Evolutionary conservation across 345 rosid species (phyloP), one percentile per base, ranked within the genome.

Genomic region (Bruguiera gymnorhiza): DNA sequence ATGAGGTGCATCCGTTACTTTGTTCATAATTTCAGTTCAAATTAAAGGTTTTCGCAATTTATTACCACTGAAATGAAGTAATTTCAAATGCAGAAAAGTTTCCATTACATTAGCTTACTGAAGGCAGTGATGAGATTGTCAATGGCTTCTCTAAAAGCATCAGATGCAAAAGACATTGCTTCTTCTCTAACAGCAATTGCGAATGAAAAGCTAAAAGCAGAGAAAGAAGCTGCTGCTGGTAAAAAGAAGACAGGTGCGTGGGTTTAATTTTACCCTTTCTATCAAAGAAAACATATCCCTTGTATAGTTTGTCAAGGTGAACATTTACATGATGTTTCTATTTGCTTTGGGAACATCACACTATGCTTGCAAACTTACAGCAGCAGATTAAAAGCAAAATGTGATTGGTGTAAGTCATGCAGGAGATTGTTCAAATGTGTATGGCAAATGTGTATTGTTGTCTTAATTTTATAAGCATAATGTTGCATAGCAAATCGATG

Each of bases 161-260:
- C 99, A 13, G 97, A 92, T 78, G 96, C 87, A 50, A 89, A 89
- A 83, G 98, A 94, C 1, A 83, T 94, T 74, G 88, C 96, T 1
- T 86, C 97, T 59, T 86, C 98, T 10, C 53, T 94, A 66, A 82
- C 88, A 63, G 89, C 98, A 39, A 87, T 94, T 75, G 97, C 91
- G 21, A 94, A 89, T 81, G 98, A 94, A 79, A 94, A 91, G 70
- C 73, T 88, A 61, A 94, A 94, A 74, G 95, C 84, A 1, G 98
- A 92, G 83, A 94, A 86, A 83, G 97, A 94, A 75, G 89, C 93
- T 43, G 64, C 67, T 80, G 80, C 85, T 72, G 84, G 87, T 72
- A 91, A 86, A 84, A 94, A 85, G 89, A 94, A 88, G 84, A 56
- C 87, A 81, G 96, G 96, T 94, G 77, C 2, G 8, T 43, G 18